Evolutionary conservation across 2,329 filamentous ascomycete species (phyloP), one percentile per base, ranked within the genome.

Genomic region (Aspergillus intermedius): DNA sequence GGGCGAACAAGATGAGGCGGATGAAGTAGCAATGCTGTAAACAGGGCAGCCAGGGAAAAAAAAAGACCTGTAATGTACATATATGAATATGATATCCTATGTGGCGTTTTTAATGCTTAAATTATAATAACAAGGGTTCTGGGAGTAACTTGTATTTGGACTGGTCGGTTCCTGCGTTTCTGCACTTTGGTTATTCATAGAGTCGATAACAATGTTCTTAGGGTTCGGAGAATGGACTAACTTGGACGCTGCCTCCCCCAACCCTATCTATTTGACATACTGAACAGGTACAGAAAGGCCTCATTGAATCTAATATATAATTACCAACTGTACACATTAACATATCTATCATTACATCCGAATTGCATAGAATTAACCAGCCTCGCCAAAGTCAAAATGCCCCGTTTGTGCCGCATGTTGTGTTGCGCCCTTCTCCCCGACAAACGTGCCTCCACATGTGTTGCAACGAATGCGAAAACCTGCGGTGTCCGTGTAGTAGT

Each of bases 401-500:
- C 74, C 73, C 1, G 74, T 76, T 54, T 69, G 59, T 41, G 65
- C 54, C 15, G 74, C 74, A 62, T 77, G 74, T 55, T 72, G 61
- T 1, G 68, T 69, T 2, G 73, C 74, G 19, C 72, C 74, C 41
- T 66, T 70, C 57, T 76, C 73, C 13, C 74, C 74, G 7, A 68
- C 63, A 49, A 73, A 70, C 32, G 62, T 60, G 13, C 62, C 65
- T 4, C 72, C 71, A 48, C 74, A 77, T 3, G 77, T 73, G 54
- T 90, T 88, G 66, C 91, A 97, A 60, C 77, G 82, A 50, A 96
- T 79, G 34, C 80, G 76, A 62, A 96, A 89, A 0, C 84, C 84
- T 19, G 86, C 80, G 0, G 89, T 95, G 65, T 96, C 89, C 0
- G 91, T 96, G 60, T 82, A 96, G 65, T 97, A 97, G 64, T 94